phyloP scores from a whole-genome alignment of 192 early-diverging fungal species.

The Kappamyces sp. region DNA sequence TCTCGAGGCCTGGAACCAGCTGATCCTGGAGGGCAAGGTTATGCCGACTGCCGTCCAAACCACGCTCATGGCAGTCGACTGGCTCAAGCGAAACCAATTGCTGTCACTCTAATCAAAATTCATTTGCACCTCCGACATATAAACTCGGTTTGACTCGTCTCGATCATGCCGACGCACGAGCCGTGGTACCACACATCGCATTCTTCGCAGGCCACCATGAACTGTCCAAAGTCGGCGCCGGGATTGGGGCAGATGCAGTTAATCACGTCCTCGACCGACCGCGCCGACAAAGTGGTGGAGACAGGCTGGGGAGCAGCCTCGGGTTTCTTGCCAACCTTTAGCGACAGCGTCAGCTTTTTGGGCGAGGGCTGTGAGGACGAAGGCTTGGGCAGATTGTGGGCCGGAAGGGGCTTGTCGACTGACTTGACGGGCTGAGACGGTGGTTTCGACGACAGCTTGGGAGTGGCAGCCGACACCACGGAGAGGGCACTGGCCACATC shows the following conservation, averaged over 20 bases:
- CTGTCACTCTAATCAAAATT: neutral
- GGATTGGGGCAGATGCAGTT: conserved; percentile 28
- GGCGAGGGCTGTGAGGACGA: too few relatives aligned
- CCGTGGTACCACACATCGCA: conserved; percentile 41
- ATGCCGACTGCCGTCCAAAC: conserved; percentile 49
- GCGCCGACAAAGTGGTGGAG: neutral
- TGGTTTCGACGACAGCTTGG: too few relatives aligned
- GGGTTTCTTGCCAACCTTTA: too few relatives aligned
- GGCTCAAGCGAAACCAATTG: conserved; percentile 26
- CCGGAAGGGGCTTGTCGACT: too few relatives aligned
- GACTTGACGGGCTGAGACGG: too few relatives aligned
- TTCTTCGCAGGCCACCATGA: conserved; percentile 31
- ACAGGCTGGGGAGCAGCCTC: too few relatives aligned
- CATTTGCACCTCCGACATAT: neutral
- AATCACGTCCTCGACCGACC: conserved; percentile 7
- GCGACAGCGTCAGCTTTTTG: too few relatives aligned
- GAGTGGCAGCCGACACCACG: too few relatives aligned
- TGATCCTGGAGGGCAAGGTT: conserved; percentile 35
- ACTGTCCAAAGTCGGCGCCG: conserved; percentile 15
- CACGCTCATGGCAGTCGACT: conserved; percentile 41
- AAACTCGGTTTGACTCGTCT: neutral
- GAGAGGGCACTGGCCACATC: too few relatives aligned
- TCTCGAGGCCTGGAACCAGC: conserved; percentile 21
- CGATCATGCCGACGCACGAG: conserved; percentile 24
- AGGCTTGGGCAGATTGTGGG: too few relatives aligned